Percentiles rank a stretch among this genome's conserved stretches.
These are phyloP conservation scores for Staphylotrichum tortipilum DNA, from an alignment of 495 filamentous ascomycete species.

Conservation along the genomic window DNA sequence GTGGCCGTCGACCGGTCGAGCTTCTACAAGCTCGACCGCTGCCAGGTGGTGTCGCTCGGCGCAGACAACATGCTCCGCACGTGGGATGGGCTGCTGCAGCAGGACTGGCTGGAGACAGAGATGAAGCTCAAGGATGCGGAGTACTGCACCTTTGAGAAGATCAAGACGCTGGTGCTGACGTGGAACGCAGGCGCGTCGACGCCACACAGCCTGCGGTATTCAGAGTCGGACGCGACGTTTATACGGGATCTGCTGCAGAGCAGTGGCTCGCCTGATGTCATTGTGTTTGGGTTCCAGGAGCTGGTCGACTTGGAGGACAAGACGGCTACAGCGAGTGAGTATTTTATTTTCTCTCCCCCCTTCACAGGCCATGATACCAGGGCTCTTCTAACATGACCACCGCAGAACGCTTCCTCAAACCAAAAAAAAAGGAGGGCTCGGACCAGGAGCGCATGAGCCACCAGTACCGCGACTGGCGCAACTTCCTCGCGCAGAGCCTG, in stretches of 20 bases:
- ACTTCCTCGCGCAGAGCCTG: slow-evolving; percentile 70
- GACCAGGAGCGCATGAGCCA: slow-evolving; percentile 94
- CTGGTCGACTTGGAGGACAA: slow-evolving; percentile 95
- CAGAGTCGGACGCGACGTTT: slow-evolving; percentile 59
- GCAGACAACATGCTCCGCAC: slow-evolving; percentile 74
- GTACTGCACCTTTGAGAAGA: slow-evolving; percentile 75
- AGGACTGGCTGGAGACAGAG: slow-evolving; percentile 83
- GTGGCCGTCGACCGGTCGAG: slow-evolving; percentile 73
- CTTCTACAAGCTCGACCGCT: slow-evolving; percentile 75
- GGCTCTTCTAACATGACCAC: slow-evolving; percentile 18
- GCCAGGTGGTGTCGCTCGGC: slow-evolving; percentile 83
- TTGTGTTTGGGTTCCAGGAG: slow-evolving; percentile 97
- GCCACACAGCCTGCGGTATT: slow-evolving; percentile 66
- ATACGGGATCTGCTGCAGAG: slow-evolving; percentile 63
- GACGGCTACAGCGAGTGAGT: slow-evolving; percentile 85
- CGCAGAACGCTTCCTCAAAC: slow-evolving; percentile 58
- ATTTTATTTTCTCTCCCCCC: slow-evolving; percentile 9
- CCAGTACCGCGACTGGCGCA: slow-evolving; percentile 92
- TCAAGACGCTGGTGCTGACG: slow-evolving; percentile 70
- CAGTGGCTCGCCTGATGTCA: slow-evolving; percentile 72
- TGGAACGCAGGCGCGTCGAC: slow-evolving; percentile 96
- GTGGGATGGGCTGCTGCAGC: slow-evolving; percentile 90
- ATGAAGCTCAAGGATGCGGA: slow-evolving; percentile 77
- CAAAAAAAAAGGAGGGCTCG: slow-evolving; percentile 84
- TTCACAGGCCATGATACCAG: background rate